Evolutionary conservation across 371 early-diverging fungal genomes (phyloP).

Genomic region (Lichtheimia corymbifera): DNA sequence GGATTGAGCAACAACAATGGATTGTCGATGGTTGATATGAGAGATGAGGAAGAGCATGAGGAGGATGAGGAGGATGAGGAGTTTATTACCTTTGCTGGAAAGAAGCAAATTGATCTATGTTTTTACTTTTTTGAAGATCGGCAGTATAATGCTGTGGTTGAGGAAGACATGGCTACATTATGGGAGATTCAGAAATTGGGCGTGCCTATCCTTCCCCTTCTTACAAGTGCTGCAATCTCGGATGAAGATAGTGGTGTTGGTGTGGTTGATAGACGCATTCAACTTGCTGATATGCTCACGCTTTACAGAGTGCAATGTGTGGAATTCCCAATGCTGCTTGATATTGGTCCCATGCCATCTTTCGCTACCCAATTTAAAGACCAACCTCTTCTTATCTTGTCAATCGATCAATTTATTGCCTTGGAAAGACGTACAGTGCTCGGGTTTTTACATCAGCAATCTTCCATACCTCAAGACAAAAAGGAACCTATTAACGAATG

Average conservation of each 20-base stretch:
- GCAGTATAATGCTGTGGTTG: not conserved
- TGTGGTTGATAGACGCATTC: conserved; percentile 2
- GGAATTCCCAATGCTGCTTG: conserved; percentile 11
- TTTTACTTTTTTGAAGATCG: conserved; percentile 44
- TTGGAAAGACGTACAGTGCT: conserved; percentile 21
- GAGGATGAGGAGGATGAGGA: not conserved
- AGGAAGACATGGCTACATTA: conserved; percentile 28
- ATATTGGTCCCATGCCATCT: conserved; percentile 17
- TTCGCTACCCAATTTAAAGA: conserved; percentile 9
- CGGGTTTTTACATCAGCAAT: too few species aligned
- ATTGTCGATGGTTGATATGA: too few species aligned
- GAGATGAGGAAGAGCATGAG: not conserved
- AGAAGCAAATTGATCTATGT: conserved; percentile 41
- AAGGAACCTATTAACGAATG: too few species aligned
- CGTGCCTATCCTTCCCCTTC: conserved; percentile 32
- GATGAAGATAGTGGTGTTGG: not conserved
- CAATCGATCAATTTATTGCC: conserved; percentile 34
- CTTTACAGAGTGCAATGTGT: conserved; percentile 11
- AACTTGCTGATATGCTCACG: conserved; percentile 11
- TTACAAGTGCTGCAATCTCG: not conserved
- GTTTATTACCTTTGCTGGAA: not conserved
- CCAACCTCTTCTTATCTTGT: conserved; percentile 33
- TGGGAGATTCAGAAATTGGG: conserved; percentile 30
- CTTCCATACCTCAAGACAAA: too few species aligned
- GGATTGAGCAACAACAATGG: not conserved